Evolutionary conservation across 2,329 filamentous ascomycete genomes (phyloP).

Genomic region (Rhinocladiella similis): DNA sequence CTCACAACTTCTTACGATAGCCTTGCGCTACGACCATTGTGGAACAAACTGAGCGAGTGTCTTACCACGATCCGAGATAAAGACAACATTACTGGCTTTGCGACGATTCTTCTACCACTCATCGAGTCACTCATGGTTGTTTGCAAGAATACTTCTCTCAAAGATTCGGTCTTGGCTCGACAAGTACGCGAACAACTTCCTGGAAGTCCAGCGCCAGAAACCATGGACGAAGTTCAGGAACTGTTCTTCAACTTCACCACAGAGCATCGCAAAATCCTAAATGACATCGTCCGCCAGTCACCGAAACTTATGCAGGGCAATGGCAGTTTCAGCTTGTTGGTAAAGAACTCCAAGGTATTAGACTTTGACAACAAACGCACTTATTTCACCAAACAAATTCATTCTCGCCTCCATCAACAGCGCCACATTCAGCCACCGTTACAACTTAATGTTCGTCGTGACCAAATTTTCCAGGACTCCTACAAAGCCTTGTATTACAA

Average conservation of each 20-base stretch:
- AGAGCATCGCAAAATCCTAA: slow-evolving; percentile 94
- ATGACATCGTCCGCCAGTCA: slow-evolving; percentile 94
- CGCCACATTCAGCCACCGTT: slow-evolving; percentile 74
- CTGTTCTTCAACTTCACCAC: slow-evolving; percentile 98
- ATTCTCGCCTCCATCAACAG: slow-evolving; percentile 68
- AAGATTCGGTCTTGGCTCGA: slow-evolving; percentile 59
- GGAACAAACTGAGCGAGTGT: slow-evolving; percentile 88
- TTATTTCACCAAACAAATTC: slow-evolving; percentile 94
- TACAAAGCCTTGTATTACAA: slow-evolving; percentile 99
- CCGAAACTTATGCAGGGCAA: slow-evolving; percentile 86
- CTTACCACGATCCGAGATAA: slow-evolving; percentile 84
- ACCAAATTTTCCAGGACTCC: slow-evolving; percentile 96
- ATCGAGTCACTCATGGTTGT: slow-evolving; percentile 99
- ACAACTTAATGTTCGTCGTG: slow-evolving; percentile 85
- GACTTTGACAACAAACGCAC: slow-evolving; percentile 99
- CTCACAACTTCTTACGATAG: slow-evolving; percentile 88
- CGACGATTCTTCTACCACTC: slow-evolving; percentile 88
- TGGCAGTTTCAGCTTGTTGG: slow-evolving; percentile 89
- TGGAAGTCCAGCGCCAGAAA: slow-evolving; percentile 67
- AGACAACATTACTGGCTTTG: slow-evolving; percentile 95
- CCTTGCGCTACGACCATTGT: slow-evolving; percentile 83
- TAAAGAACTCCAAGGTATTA: slow-evolving; percentile 97
- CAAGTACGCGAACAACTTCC: slow-evolving; percentile 67
- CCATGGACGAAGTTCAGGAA: slow-evolving; percentile 64
- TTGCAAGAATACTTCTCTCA: slow-evolving; percentile 92